phyloP scores from a whole-genome alignment of 1,139 yeast genomes.

The Scheffersomyces insectosa region DNA sequence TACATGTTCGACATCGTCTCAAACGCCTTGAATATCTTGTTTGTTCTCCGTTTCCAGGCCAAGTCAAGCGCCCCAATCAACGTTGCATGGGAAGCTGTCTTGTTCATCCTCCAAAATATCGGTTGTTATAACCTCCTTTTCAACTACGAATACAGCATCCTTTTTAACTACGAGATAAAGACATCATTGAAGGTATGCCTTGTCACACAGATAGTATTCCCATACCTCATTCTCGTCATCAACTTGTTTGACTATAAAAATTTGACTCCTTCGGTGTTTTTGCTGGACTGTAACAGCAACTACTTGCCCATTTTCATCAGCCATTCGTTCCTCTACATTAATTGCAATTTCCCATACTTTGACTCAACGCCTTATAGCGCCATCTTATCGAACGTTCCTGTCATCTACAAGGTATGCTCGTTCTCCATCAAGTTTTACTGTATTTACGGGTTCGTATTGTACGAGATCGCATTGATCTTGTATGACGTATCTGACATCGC shows the following conservation, averaged over 20 bases:
- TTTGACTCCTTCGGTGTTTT: conserved; percentile 6
- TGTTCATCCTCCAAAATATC: conserved; percentile 17
- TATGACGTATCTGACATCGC: conserved; percentile 5
- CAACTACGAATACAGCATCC: conserved; percentile 8
- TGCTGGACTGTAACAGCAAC: conserved; percentile 27
- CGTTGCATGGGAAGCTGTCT: conserved; percentile 11
- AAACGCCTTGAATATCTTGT: conserved; percentile 21
- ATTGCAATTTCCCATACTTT: conserved; percentile 16
- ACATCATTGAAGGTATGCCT: conserved; percentile 10
- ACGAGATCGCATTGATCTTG: conserved; percentile 18
- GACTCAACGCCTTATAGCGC: neutral
- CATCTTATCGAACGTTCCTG: neutral
- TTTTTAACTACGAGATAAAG: conserved; percentile 8
- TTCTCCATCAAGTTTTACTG: conserved; percentile 27
- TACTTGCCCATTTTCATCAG: conserved; percentile 29
- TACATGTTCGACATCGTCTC: conserved; percentile 18
- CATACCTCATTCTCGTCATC: conserved; percentile 17
- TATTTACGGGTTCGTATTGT: conserved; percentile 26
- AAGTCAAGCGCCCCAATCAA: neutral
- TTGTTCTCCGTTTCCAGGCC: conserved; percentile 20
- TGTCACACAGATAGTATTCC: conserved; percentile 17
- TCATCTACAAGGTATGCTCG: conserved; percentile 15
- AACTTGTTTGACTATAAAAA: conserved; percentile 11
- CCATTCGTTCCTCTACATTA: conserved; percentile 25
- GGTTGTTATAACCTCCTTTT: conserved; percentile 14